Evolutionary conservation across 2,329 filamentous ascomycete species (phyloP), one percentile per base, ranked within the genome.

Genomic region (Rachicladosporium sp.): DNA sequence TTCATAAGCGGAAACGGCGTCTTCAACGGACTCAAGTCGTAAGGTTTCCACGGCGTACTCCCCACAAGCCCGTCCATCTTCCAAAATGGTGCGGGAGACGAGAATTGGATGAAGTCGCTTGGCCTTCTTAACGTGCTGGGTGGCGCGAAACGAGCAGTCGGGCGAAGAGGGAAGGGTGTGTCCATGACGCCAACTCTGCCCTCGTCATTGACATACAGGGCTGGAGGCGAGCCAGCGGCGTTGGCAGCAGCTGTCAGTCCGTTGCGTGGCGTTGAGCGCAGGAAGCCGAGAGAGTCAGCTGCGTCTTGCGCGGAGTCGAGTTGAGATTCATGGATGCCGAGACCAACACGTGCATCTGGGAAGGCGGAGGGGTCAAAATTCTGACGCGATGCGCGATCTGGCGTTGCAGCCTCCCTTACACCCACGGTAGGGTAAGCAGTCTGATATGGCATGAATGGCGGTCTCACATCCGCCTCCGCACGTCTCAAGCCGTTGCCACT

Each of bases 11-110:
- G 49, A 40, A 61, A 61, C 2, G 58, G 58, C 2, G 57, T 60
- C 48, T 61, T 61, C 35, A 61, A 36, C 29, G 58, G 58, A 35
- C 56, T 59, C n/a, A 61, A 49, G 40, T 61, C 58, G 38, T 55
- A 58, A n/a, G 58, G 55, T 36, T 59, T 59, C 44, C 62, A 62
- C 6, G 82, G 65, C 2, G 83, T 83, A 2, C 82, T 88, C 59
- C 78, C 84, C 19, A 75, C 74, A 43, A 85, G 73, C 48, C 87
- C 82, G 31, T 82, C 78, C 59, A 83, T 91, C 58, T 84, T 87
- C 85, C 85, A 93, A 60, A 93, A 91, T 0, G 84, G 83, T 1
- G 85, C 85, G 0, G 85, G 85, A 27, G 82, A 87, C 50, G 80
- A 86, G 34, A 85, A 87, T 29, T 84, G 82, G 74, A 89, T 86